A percentile compares a stretch with the other conserved stretches of the same genome.
These are phyloP conservation scores for Capsella rubella DNA, from an alignment of 441 rosid species.

Conservation along the genomic window DNA sequence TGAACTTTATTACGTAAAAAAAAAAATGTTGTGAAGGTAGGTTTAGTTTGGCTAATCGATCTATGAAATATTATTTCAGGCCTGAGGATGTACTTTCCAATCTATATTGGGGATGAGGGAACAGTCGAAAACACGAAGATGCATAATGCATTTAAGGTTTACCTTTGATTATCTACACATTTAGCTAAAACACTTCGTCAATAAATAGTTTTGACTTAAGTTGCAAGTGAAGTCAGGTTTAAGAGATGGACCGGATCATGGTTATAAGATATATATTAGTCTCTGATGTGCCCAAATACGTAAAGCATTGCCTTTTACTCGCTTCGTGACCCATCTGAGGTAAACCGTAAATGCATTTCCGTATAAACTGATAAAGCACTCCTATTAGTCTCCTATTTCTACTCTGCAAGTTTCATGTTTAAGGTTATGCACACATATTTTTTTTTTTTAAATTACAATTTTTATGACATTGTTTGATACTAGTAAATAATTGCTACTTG, in stretches of 20 bases:
- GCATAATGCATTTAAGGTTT: slow-evolving; percentile 98
- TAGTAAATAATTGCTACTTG: too few species aligned
- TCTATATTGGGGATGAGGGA: slow-evolving; percentile 90
- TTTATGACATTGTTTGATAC: too few species aligned
- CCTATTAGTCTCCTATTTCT: too few species aligned
- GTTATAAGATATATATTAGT: slow-evolving; percentile 75
- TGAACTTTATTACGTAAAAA: too few species aligned
- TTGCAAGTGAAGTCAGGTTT: slow-evolving; percentile 45
- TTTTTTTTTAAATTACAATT: too few species aligned
- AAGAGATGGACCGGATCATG: slow-evolving; percentile 66
- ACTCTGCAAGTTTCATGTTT: too few species aligned
- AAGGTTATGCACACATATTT: too few species aligned
- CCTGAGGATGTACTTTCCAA: slow-evolving; percentile 87
- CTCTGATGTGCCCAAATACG: slow-evolving; percentile 76
- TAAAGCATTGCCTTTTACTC: slow-evolving; percentile 76
- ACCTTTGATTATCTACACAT: background rate
- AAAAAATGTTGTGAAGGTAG: background rate
- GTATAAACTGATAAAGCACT: too few species aligned
- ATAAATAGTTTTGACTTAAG: too few species aligned
- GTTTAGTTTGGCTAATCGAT: slow-evolving; percentile 1
- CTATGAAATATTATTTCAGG: slow-evolving; percentile 49
- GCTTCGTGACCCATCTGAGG: slow-evolving; percentile 86
- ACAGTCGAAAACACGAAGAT: slow-evolving; percentile 76
- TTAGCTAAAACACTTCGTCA: too few species aligned
- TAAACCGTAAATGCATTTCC: slow-evolving; percentile 16